These are phyloP conservation scores for Hysterium pulicare DNA, from an alignment of 2,329 filamentous ascomycete species.

Conservation along the genomic window DNA sequence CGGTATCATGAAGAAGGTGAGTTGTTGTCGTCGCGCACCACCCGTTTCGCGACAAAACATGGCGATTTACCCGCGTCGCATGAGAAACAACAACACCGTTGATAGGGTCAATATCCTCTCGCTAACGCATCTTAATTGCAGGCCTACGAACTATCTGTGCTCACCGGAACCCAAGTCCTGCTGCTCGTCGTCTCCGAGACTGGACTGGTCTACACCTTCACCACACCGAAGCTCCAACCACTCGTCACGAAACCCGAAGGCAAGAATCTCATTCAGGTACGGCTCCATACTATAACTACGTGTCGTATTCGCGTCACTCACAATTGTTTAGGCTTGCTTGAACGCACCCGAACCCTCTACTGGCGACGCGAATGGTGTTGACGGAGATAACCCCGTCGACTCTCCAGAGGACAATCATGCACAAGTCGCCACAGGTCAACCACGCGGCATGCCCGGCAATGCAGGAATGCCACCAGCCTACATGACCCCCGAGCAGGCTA, in stretches of 20 bases:
- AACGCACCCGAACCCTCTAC: slow-evolving; percentile 89
- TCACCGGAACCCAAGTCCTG: slow-evolving; percentile 96
- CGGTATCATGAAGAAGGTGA: slow-evolving; percentile 99
- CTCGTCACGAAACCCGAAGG: slow-evolving; percentile 97
- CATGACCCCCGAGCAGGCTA: slow-evolving; percentile 63
- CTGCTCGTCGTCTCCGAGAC: slow-evolving; percentile 96
- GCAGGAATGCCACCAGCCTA: slow-evolving; percentile 66
- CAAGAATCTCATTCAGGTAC: slow-evolving; percentile 98
- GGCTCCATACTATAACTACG: slow-evolving; percentile 21
- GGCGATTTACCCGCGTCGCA: slow-evolving; percentile 25
- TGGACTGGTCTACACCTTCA: slow-evolving; percentile 96
- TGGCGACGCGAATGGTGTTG: slow-evolving; percentile 64
- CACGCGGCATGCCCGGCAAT: slow-evolving; percentile 59
- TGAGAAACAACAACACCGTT: slow-evolving; percentile 20
- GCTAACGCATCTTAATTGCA: slow-evolving; percentile 41
- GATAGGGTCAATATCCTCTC: slow-evolving; percentile 9
- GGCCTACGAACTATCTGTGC: slow-evolving; percentile 96
- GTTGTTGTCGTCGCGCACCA: slow-evolving; percentile 34
- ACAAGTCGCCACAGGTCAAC: slow-evolving; percentile 72
- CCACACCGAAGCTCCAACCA: slow-evolving; percentile 95
- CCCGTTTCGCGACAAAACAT: slow-evolving; percentile 15
- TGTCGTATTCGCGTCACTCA: slow-evolving; percentile 30
- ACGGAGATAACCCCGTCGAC: slow-evolving; percentile 60
- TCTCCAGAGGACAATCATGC: slow-evolving; percentile 87
- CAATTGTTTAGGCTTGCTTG: slow-evolving; percentile 72